Evolutionary conservation across 768 basidiomycete species (phyloP).

Genomic region (Baorangia bicolor): DNA sequence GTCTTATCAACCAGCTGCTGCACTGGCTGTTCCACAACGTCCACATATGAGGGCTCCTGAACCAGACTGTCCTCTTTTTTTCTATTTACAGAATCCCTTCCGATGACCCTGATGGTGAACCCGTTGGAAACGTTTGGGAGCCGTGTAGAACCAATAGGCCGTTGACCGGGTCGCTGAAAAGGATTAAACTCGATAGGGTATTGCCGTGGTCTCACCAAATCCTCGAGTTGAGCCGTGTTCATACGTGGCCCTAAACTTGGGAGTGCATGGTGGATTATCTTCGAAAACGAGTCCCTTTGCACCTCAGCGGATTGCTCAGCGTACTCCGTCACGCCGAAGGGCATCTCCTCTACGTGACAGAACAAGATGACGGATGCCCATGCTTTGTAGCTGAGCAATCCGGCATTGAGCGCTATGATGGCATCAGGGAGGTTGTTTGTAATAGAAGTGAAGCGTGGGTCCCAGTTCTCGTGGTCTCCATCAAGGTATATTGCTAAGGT

Average conservation of each 20-base stretch:
- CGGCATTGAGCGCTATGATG: conserved; percentile 42
- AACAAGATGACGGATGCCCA: conserved; percentile 40
- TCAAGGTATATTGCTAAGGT: conserved; percentile 39
- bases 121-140: conserved; percentile 34
- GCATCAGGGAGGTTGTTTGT: conserved; percentile 36
- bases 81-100: conserved; percentile 12
- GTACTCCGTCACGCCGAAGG: conserved; percentile 38
- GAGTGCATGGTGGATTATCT: conserved; percentile 28
- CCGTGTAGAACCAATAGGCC: conserved; percentile 23
- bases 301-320: conserved; percentile 37
- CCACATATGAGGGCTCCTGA: not conserved
- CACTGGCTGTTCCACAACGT: conserved; percentile 1
- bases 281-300: conserved; percentile 29
- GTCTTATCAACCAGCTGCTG: conserved; percentile 14
- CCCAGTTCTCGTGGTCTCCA: conserved; percentile 27
- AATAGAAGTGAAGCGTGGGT: conserved; percentile 22
- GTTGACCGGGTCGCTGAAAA: conserved; percentile 35
- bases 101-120: conserved; percentile 30
- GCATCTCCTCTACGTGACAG: conserved; percentile 26
- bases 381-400: conserved; percentile 34
- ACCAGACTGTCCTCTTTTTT: not conserved
- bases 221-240: conserved; percentile 19
- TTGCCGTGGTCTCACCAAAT: conserved; percentile 25
- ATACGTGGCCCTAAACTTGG: conserved; percentile 26
- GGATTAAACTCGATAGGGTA: conserved; percentile 34